These are phyloP conservation scores for Eimeria mitis DNA, from an alignment of 169 alveolate species.

Conservation along the genomic window DNA sequence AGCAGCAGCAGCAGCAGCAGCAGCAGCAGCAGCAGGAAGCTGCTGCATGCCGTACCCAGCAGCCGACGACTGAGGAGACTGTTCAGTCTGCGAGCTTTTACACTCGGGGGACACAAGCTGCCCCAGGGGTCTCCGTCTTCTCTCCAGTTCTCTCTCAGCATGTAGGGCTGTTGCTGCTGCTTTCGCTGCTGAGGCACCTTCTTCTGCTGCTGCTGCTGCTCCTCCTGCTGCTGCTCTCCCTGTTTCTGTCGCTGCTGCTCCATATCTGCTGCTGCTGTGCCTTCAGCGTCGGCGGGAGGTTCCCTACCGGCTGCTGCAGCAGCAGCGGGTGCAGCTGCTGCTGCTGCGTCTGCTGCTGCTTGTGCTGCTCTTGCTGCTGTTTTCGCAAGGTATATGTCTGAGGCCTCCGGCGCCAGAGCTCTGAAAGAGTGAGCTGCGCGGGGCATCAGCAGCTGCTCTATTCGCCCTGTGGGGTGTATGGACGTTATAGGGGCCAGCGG, in stretches of 20 bases:
- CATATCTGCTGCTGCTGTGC: not conserved
- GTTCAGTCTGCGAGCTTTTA: slow-evolving; percentile 14
- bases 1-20: not conserved
- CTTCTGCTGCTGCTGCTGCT: slow-evolving; percentile 57
- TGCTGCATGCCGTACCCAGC: slow-evolving; percentile 16
- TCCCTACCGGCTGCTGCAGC: not conserved
- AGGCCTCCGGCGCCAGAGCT: slow-evolving; percentile 21
- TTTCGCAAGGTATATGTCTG: not conserved
- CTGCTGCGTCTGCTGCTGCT: not conserved
- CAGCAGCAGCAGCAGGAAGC: not conserved
- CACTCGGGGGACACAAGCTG: slow-evolving; percentile 60
- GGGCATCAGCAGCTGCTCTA: slow-evolving; percentile 56
- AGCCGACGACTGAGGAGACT: slow-evolving; percentile 46
- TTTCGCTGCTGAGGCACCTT: slow-evolving; percentile 22
- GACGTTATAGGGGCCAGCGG: slow-evolving; percentile 50
- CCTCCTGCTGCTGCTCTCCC: slow-evolving; percentile 3
- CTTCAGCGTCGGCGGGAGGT: not conserved
- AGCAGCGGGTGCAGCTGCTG: not conserved
- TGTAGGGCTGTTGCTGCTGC: slow-evolving; percentile 30
- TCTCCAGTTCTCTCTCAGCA: slow-evolving; percentile 18
- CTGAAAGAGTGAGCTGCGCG: slow-evolving; percentile 33
- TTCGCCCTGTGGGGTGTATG: slow-evolving; percentile 57
- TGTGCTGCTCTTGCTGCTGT: slow-evolving; percentile 21
- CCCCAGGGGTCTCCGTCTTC: slow-evolving; percentile 64
- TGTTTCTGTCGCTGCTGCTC: not conserved